These are phyloP conservation scores for Penicillium waksmanii DNA, from an alignment of 495 filamentous ascomycete genomes.

Conservation along the genomic window DNA sequence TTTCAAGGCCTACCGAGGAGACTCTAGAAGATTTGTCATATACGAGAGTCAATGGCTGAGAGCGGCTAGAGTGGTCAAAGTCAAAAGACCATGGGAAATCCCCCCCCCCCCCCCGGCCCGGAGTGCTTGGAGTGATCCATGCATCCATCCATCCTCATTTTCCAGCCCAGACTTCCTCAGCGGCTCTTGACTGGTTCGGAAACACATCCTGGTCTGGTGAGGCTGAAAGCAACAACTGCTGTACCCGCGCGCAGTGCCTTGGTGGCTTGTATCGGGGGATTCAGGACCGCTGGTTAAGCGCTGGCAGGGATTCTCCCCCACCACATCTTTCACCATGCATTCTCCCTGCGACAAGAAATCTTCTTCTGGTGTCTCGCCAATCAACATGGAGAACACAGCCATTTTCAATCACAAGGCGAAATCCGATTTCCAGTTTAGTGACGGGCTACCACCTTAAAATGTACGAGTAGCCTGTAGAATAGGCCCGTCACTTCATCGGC, in stretches of 20 bases:
- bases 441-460: neutral
- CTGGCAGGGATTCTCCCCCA: constrained; percentile 15
- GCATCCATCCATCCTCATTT: neutral
- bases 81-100: neutral
- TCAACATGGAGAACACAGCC: constrained; percentile 1
- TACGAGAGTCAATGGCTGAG: too few species aligned
- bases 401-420: constrained; percentile 10
- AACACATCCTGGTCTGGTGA: constrained; percentile 17
- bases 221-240: constrained; percentile 26
- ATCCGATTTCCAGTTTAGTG: neutral
- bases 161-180: constrained; percentile 6
- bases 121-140: neutral
- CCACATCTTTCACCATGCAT: neutral
- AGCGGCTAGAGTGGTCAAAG: neutral
- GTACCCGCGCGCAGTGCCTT: constrained; percentile 27
- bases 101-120: too few species aligned
- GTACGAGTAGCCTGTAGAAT: neutral
- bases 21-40: too few species aligned
- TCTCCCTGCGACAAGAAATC: constrained; percentile 14
- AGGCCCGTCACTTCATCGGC: neutral
- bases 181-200: constrained; percentile 32
- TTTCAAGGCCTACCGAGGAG: too few species aligned
- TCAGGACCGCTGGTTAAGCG: constrained; percentile 35
- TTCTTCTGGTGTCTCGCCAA: constrained; percentile 9
- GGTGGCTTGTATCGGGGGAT: constrained; percentile 29